Percentiles rank a stretch among this genome's conserved stretches.
phyloP scores from a whole-genome alignment of 208 protist species.

The Histomonas meleagridis region DNA sequence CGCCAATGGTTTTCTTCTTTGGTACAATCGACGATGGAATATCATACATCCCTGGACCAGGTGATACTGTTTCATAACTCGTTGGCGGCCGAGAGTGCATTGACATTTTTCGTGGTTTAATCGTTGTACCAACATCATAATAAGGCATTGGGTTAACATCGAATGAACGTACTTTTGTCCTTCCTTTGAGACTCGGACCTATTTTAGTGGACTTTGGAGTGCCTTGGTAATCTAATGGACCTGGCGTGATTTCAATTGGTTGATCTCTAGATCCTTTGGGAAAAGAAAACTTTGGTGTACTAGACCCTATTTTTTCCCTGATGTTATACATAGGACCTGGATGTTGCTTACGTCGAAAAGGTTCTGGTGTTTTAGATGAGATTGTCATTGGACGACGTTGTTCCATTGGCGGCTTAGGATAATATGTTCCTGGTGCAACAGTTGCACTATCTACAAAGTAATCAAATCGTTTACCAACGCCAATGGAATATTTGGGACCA shows the following conservation, averaged over 20 bases:
- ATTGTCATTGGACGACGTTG: background rate
- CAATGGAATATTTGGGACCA: background rate
- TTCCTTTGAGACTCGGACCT: background rate
- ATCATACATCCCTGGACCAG: background rate
- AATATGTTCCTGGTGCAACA: constrained; percentile 2
- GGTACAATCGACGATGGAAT: background rate
- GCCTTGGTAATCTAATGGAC: background rate
- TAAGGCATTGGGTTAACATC: background rate
- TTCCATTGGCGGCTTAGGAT: background rate
- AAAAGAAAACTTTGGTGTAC: background rate
- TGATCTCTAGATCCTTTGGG: background rate
- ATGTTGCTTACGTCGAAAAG: background rate
- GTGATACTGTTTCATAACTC: background rate
- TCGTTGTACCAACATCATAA: constrained; percentile 25
- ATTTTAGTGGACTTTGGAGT: background rate
- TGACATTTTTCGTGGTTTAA: background rate
- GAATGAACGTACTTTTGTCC: background rate
- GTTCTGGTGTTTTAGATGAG: no score
- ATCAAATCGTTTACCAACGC: background rate
- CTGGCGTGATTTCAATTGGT: background rate
- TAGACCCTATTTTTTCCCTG: background rate
- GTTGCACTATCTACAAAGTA: background rate
- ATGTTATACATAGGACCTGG: constrained; percentile 10
- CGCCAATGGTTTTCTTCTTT: background rate
- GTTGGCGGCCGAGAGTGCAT: background rate